Conservation (phyloP, 2,329 filamentous ascomycete genomes). For the Cytospora piceae region DNA sequence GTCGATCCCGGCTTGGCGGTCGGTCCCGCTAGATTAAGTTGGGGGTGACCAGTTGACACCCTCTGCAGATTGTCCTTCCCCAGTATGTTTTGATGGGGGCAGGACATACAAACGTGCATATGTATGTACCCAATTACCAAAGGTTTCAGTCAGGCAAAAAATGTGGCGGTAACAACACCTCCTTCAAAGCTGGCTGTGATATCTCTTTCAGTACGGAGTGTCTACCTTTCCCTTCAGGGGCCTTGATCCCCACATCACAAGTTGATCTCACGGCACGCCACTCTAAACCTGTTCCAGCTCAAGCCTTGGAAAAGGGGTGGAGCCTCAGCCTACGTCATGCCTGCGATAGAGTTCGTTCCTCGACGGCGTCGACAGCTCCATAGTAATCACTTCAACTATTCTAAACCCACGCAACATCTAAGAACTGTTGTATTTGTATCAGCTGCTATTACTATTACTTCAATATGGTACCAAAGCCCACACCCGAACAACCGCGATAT, state of each 20-base stretch:
- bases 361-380: no score
- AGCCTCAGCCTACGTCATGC: neutral
- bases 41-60: neutral
- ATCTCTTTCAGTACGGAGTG: no score
- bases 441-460: neutral
- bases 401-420: no score
- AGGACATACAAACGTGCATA: no score
- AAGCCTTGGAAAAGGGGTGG: neutral
- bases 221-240: neutral
- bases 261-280: neutral
- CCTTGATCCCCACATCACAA: neutral
- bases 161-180: no score
- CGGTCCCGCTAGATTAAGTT: neutral
- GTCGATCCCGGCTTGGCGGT: slow-evolving; percentile 15
- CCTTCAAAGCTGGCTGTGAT: no score
- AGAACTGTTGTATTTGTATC: no score
- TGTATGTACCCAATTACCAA: no score
- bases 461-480: slow-evolving; percentile 18
- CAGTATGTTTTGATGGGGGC: no score
- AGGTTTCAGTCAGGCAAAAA: no score
- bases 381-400: neutral
- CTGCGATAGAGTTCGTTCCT: no score
- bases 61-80: no score
- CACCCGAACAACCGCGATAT: slow-evolving; percentile 23
- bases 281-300: neutral